Base-by-base conservation (phyloP, 768 basidiomycete species). In the Lactarius akahatsu region DNA sequence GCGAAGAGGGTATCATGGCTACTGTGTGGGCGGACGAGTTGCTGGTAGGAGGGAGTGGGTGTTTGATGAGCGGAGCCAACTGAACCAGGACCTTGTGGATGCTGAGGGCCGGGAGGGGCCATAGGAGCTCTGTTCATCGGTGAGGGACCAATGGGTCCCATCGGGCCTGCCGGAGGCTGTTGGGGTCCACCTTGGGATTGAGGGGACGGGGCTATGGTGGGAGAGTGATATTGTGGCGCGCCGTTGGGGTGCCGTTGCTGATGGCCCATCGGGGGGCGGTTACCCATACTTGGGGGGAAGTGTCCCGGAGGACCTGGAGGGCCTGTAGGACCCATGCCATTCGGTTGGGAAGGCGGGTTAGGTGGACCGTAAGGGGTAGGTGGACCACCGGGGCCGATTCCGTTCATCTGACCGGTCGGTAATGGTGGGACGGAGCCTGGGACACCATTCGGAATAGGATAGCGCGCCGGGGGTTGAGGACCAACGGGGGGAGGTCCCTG, bases 121-220 rank as follows among this genome's bases (percentile, higher is more conserved):
- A 86, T 84, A 1, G 74, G 61, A 1, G 75, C 72, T 4, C 62
- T 79, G 70, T 83, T 79, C 71, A 86, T 76, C 3, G 84, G 84
- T 4, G 83, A 82, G 0, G 81, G 80, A 2, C 85, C 83, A 1
- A 85, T 78, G 63, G 82, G 83, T 58, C 78, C 79, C 80, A 86
- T 83, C 5, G 77, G 56, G 75, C 69, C 74, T 71, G 8, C 26
- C 70, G 74, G 58, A 70, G 76, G 76, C 32, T 76, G 76, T 28
- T 71, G 73, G 4, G 73, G 79, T 9, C 72, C 73, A 34, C 76
- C 76, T 9, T 73, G 73, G 56, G 82, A 81, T 68, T 86, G 86
- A 0, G 85, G 83, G 4, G 87, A 86, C 59, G 83, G 82, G 2
- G 85, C 79, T 76, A 89, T 86, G 2, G 83, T 86, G 4, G 88